Conservation (phyloP, 2,329 filamentous ascomycete species). For the Colletotrichum endophyticum region DNA sequence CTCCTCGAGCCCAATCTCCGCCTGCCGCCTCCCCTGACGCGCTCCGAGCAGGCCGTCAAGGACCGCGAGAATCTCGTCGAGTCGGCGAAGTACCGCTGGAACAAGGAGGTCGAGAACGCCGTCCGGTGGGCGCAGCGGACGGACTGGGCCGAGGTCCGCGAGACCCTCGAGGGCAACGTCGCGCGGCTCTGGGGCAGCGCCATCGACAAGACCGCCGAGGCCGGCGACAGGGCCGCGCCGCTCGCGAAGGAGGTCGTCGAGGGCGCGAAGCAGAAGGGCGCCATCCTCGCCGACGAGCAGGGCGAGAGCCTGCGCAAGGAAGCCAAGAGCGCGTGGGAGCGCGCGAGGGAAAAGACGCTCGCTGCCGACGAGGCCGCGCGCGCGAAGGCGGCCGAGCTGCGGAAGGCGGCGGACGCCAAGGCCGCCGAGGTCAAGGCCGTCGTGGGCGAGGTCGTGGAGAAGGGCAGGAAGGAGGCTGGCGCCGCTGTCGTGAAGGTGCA, state of each 20-base stretch:
- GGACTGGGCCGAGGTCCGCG: slow-evolving; percentile 68
- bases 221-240: slow-evolving; percentile 29
- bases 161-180: slow-evolving; percentile 57
- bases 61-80: slow-evolving; percentile 65
- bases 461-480: slow-evolving; percentile 13
- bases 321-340: slow-evolving; percentile 24
- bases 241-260: slow-evolving; percentile 36
- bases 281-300: slow-evolving; percentile 24
- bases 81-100: slow-evolving; percentile 78
- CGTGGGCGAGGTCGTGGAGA: slow-evolving; percentile 13
- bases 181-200: slow-evolving; percentile 49
- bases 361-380: slow-evolving; percentile 17
- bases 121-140: slow-evolving; percentile 70
- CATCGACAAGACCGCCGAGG: slow-evolving; percentile 36
- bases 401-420: slow-evolving; percentile 1
- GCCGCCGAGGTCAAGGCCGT: slow-evolving; percentile 16
- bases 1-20: slow-evolving; percentile 55
- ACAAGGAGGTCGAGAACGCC: slow-evolving; percentile 71
- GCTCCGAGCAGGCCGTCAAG: slow-evolving; percentile 54
- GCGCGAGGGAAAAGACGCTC: slow-evolving; percentile 22
- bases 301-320: slow-evolving; percentile 24
- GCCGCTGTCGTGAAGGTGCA: slow-evolving; percentile 30
- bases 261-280: slow-evolving; percentile 39
- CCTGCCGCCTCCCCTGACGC: slow-evolving; percentile 51
- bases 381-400: slow-evolving; percentile 13